A percentile compares a stretch with the other conserved stretches of the same genome.
Evolutionary conservation across 768 basidiomycete genomes (phyloP).

Genomic region (Boletus reticulatus): DNA sequence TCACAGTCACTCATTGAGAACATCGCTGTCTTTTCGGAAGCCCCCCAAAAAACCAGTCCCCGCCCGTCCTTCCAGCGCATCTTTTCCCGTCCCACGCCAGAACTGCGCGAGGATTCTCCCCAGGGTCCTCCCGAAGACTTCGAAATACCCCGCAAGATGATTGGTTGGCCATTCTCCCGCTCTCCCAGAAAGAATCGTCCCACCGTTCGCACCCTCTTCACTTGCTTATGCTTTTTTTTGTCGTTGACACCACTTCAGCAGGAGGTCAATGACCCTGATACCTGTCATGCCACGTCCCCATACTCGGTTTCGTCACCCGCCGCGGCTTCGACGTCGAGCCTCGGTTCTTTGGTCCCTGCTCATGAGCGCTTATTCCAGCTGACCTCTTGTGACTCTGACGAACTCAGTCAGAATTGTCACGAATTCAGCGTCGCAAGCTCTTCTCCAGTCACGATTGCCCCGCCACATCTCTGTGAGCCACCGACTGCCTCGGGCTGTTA

Average conservation of each 20-base stretch:
- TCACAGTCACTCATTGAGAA: constrained; percentile 24
- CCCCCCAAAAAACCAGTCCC: constrained; percentile 13
- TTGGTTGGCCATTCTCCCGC: constrained; percentile 30
- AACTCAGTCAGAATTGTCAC: not conserved
- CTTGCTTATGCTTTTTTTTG: not conserved
- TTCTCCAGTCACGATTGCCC: constrained; percentile 7
- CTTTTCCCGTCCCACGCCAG: constrained; percentile 26
- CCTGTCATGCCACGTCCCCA: not conserved
- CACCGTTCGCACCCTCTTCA: constrained; percentile 10
- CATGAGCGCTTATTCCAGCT: constrained; percentile 25
- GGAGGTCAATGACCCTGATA: constrained; percentile 7
- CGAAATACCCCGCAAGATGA: constrained; percentile 25
- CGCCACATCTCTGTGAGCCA: not conserved
- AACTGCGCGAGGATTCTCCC: constrained; percentile 1
- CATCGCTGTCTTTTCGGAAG: constrained; percentile 19
- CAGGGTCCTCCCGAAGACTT: constrained; percentile 11
- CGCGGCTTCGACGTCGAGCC: constrained; percentile 26
- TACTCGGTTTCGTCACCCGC: constrained; percentile 19
- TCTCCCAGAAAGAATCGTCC: constrained; percentile 20
- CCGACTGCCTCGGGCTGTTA: constrained; percentile 1
- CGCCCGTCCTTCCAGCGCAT: constrained; percentile 29
- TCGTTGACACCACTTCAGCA: constrained; percentile 5
- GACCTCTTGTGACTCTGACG: constrained; percentile 10
- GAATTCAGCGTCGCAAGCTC: not conserved
- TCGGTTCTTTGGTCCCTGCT: constrained; percentile 28